These are phyloP conservation scores for Coemansia sp. DNA, from an alignment of 192 early-diverging fungal species.

Conservation along the genomic window DNA sequence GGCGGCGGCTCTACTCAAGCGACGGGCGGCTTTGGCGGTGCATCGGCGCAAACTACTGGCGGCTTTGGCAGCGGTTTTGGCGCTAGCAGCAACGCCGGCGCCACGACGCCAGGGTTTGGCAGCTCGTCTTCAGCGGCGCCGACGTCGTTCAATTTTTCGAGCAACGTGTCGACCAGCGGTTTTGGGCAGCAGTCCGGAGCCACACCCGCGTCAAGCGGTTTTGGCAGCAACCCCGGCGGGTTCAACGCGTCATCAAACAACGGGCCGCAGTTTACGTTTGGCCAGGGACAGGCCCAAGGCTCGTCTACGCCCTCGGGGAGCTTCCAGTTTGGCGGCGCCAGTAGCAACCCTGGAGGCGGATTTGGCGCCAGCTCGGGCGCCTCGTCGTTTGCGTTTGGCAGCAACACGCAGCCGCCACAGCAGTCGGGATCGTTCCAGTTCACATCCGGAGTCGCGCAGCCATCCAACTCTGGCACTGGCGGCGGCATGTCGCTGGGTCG, in stretches of 20 bases:
- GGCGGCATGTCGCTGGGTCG: constrained; percentile 40
- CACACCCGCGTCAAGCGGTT: constrained; percentile 15
- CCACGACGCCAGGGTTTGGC: constrained; percentile 6
- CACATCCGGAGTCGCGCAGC: constrained; percentile 26
- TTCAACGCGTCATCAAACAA: neutral
- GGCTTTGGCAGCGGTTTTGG: constrained; percentile 8
- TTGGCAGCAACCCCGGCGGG: constrained; percentile 10
- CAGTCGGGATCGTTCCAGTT: constrained; percentile 28
- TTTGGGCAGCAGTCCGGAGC: constrained; percentile 26
- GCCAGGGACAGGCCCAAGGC: constrained; percentile 17
- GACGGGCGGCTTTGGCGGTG: constrained; percentile 6
- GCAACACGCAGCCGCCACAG: constrained; percentile 31
- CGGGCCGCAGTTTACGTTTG: constrained; percentile 29
- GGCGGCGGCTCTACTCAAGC: constrained; percentile 12
- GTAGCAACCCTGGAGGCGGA: neutral
- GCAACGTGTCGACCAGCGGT: constrained; percentile 15
- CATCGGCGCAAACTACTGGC: constrained; percentile 1
- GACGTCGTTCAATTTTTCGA: constrained; percentile 16
- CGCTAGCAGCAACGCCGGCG: constrained; percentile 5
- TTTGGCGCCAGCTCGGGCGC: constrained; percentile 5
- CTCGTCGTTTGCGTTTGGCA: constrained; percentile 25
- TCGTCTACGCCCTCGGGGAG: constrained; percentile 12
- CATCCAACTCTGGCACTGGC: constrained; percentile 24
- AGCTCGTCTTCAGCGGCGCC: constrained; percentile 11
- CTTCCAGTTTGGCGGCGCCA: constrained; percentile 23